phyloP scores from a whole-genome alignment of 305 asterid genomes.

The Solanum aculeatissimum region DNA sequence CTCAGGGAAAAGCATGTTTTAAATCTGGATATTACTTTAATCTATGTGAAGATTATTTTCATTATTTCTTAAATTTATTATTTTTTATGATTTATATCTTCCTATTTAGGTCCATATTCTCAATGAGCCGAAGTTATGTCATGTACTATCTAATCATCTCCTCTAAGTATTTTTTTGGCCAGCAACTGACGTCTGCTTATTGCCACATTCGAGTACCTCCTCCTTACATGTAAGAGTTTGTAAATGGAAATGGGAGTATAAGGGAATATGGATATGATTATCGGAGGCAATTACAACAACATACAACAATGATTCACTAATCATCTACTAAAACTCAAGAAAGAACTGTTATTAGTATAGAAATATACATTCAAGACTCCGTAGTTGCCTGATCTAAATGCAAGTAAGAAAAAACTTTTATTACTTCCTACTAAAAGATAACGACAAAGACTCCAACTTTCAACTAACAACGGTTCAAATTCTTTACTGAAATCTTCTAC shows the following conservation, averaged over 20 bases:
- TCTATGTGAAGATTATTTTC: no score
- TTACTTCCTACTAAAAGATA: not conserved
- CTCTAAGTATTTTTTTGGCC: no score
- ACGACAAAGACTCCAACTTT: not conserved
- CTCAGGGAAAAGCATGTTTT: no score
- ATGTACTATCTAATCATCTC: no score
- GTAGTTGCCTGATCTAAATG: constrained; percentile 77
- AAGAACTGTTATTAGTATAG: constrained; percentile 32
- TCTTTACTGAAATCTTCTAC: constrained; percentile 8
- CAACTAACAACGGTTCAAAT: not conserved
- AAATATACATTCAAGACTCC: constrained; percentile 40
- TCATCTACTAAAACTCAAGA: constrained; percentile 31
- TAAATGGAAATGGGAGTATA: not conserved
- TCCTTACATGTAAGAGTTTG: no score
- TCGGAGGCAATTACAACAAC: constrained; percentile 13
- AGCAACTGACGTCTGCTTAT: no score
- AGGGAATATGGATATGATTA: constrained; percentile 12
- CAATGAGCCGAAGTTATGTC: no score
- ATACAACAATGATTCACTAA: constrained; percentile 32
- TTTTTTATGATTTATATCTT: no score
- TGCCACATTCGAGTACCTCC: no score
- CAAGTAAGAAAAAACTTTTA: constrained; percentile 23
- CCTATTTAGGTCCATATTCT: no score
- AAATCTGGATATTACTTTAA: no score
- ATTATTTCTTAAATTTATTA: no score